These are phyloP conservation scores for Solanum hybrid DNA, from an alignment of 305 asterid species.

Conservation along the genomic window DNA sequence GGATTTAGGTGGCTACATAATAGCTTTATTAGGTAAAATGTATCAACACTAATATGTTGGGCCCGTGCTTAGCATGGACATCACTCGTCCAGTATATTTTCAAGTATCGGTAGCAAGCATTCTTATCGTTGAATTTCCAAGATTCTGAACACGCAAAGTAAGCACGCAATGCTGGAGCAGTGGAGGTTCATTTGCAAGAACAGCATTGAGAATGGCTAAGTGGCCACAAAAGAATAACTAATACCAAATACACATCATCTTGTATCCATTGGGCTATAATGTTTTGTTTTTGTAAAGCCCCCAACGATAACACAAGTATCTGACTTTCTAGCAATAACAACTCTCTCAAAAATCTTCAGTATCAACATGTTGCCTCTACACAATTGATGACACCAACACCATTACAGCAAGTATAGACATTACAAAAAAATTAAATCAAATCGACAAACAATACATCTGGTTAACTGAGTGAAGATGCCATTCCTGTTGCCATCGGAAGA, in stretches of 20 bases:
- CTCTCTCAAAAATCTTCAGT: conserved; percentile 16
- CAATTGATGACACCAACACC: conserved; percentile 31
- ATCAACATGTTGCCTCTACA: conserved; percentile 21
- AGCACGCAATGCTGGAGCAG: neutral
- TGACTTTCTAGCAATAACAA: conserved; percentile 1
- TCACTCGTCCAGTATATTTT: too few relatives aligned
- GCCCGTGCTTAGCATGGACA: neutral
- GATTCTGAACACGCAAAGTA: neutral
- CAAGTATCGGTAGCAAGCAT: too few relatives aligned
- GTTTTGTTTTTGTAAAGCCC: neutral
- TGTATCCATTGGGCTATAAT: neutral
- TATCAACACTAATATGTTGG: neutral
- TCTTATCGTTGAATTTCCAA: neutral
- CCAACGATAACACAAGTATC: neutral
- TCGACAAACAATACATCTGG: conserved; percentile 44
- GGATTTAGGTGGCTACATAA: neutral
- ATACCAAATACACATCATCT: conserved; percentile 25
- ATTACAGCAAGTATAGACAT: neutral
- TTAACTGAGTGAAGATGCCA: conserved; percentile 5
- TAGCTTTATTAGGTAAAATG: neutral
- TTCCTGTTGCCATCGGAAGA: neutral
- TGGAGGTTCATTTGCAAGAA: neutral
- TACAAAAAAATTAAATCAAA: neutral
- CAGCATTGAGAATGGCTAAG: neutral
- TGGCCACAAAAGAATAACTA: neutral